These are phyloP conservation scores for Sarocladiaceae sp. DNA, from an alignment of 2,329 filamentous ascomycete genomes.

Conservation along the genomic window DNA sequence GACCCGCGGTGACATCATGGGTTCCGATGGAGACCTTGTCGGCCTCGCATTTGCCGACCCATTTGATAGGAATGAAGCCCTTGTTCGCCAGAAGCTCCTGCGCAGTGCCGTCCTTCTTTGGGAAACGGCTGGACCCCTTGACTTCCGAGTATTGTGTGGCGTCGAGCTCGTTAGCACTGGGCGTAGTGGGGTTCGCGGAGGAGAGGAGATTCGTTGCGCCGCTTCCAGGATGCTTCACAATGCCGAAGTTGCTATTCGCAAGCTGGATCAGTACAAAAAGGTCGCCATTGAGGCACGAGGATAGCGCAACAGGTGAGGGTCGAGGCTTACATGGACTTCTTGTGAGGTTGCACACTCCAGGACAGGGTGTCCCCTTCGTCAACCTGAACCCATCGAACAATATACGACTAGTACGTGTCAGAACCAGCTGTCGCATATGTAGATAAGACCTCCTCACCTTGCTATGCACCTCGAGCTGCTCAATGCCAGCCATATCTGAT, in stretches of 20 bases:
- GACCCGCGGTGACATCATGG: conserved; percentile 68
- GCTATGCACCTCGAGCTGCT: conserved; percentile 95
- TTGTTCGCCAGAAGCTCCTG: conserved; percentile 62
- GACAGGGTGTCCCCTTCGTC: conserved; percentile 88
- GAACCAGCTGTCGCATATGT: background rate
- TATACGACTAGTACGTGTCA: conserved; percentile 68
- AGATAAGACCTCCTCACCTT: conserved; percentile 59
- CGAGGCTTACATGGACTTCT: conserved; percentile 76
- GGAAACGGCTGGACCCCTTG: conserved; percentile 40
- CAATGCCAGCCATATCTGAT: conserved; percentile 78
- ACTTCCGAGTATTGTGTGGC: conserved; percentile 29
- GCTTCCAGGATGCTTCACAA: conserved; percentile 92
- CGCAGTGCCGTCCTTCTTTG: conserved; percentile 57
- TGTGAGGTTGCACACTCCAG: conserved; percentile 96
- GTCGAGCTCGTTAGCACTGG: conserved; percentile 34
- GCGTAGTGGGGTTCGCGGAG: conserved; percentile 21
- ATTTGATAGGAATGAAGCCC: conserved; percentile 68
- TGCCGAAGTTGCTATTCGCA: conserved; percentile 73
- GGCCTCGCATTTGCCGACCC: conserved; percentile 93
- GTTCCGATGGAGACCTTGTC: conserved; percentile 92
- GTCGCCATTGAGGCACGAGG: conserved; percentile 5
- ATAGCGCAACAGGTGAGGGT: background rate
- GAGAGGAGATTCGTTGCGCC: conserved; percentile 46
- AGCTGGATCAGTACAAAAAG: conserved; percentile 13
- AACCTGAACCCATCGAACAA: conserved; percentile 95